These are phyloP conservation scores for Rhizopogon roseolus DNA, from an alignment of 768 basidiomycete genomes.

Conservation along the genomic window DNA sequence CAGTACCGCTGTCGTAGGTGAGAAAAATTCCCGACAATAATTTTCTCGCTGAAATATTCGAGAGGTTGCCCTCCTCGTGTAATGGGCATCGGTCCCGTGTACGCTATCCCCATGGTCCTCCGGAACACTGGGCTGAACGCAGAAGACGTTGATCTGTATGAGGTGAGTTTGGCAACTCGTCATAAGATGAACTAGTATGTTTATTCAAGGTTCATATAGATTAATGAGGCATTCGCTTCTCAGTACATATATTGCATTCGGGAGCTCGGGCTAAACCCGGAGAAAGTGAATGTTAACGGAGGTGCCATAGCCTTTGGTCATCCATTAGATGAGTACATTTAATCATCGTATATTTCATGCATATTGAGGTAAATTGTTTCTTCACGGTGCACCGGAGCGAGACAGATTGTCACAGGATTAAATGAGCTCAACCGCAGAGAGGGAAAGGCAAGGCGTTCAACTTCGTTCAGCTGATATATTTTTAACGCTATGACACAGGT, in stretches of 20 bases:
- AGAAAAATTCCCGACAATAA: constrained; percentile 7
- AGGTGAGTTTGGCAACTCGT: constrained; percentile 38
- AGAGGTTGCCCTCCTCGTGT: constrained; percentile 71
- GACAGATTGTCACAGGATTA: constrained; percentile 82
- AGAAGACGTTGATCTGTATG: constrained; percentile 74
- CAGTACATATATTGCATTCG: constrained; percentile 74
- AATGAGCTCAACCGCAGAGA: constrained; percentile 65
- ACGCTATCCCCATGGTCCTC: constrained; percentile 79
- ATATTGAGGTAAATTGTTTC: constrained; percentile 11
- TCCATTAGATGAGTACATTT: constrained; percentile 62
- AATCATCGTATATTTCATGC: neutral
- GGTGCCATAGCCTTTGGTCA: constrained; percentile 88
- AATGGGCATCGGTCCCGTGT: constrained; percentile 84
- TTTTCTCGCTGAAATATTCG: neutral
- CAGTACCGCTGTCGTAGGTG: constrained; percentile 66
- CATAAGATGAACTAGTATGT: neutral
- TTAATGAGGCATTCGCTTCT: constrained; percentile 91
- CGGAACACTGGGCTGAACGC: constrained; percentile 59
- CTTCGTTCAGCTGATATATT: constrained; percentile 1
- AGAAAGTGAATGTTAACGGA: constrained; percentile 83
- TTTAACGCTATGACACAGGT: constrained; percentile 38
- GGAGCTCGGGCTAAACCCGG: constrained; percentile 53
- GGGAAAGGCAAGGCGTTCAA: constrained; percentile 47
- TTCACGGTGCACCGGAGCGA: constrained; percentile 75
- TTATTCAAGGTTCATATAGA: constrained; percentile 35